Evolutionary conservation across 208 protist genomes (phyloP), one percentile per base, ranked within the genome.

Genomic region (Wallacemonas sp.): DNA sequence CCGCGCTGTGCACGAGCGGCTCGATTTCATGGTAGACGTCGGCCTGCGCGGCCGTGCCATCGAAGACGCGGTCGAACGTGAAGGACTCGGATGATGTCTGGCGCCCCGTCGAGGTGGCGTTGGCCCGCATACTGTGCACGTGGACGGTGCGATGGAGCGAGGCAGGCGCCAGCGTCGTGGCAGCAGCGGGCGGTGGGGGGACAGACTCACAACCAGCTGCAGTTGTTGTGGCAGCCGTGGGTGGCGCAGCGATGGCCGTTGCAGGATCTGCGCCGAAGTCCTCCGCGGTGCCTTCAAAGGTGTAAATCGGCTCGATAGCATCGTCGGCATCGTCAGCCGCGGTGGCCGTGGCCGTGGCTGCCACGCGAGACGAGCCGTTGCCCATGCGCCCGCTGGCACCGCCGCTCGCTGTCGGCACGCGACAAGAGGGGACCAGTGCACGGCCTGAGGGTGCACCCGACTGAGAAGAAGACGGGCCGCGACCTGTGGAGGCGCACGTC

Each of bases 21-120:
- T 93, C 83, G 11, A 96, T 86, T 2, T 98, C 90, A 17, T 68
- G 39, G 74, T 98, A 98, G 1, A 98, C 76, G 36, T 87, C 74
- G 32, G 48, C 74, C 61, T 94, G 87, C 12, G 61, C 63, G 0
- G 79, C 70, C 9, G 12, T 65, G 34, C 55, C 68, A 43, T 61
- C 74, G 65, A 67, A 88, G 21, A 92, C 85, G 67, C 56, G 68
- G 60, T 80, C 87, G 58, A 71, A 88, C 21, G 55, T 60, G 65
- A 88, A 88, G 29, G 54, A 49, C 58, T 84, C 78, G 4, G 70
- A 62, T 23, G 70, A 69, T 27, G 49, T 64, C 56, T 58, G 72
- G 30, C 66, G 61, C 32, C 80, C 84, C n/a, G 84, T 90, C 5
- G 84, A 90, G 2, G 84, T 90, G 64, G 84, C 84, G 74, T 90